Base-by-base conservation (phyloP, 108 stramenopile genomes). In the Cyclotella kingstonii region DNA sequence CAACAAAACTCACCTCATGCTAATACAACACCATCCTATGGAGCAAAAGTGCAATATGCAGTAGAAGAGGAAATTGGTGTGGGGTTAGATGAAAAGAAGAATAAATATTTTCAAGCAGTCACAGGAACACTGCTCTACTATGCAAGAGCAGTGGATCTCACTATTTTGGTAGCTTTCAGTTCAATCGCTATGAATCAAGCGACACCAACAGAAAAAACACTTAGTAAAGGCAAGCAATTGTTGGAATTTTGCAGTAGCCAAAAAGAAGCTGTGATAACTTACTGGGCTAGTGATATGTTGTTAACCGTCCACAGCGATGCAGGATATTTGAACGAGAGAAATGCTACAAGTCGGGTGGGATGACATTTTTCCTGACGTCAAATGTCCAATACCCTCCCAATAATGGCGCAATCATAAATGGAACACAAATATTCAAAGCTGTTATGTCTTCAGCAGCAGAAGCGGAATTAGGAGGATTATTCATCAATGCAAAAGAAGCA, bases 401-500 rank as follows among this genome's bases (percentile, higher is more conserved):
- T 72, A 30, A 60, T 59, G 26, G 45, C 2, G 22, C 63, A 43
- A 36, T 82, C 50, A 54, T 42, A 49, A 45, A 38, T 27, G 22
- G 53, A 10, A 25, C 30, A 33, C 19, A 49, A 40, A 72, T 70
- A 27, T 51, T 74, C 11, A 52, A 54, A 46, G 11, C 30, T 15
- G 70, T 73, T 9, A 29, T 61, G 30, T 36, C 70, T 15, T 58
- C 62, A 11, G 63, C 78, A n/a, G 44, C 64, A 35, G 77, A 78
- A 56, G 77, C 77, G 5, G 81, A 82, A 48, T 30, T 68, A 2
- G 76, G 70, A 1, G 75, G 53, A 5, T 45, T 63, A 2, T 81
- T 51, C 60, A 14, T 52, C 40, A 81, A 81, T 42, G 61, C 60
- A 41, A 41, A 73, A 60, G 69, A 45, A 15, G 70, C 55, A 26